Conservation (phyloP, 2,329 filamentous ascomycete species). For the Xylaria sp. region DNA sequence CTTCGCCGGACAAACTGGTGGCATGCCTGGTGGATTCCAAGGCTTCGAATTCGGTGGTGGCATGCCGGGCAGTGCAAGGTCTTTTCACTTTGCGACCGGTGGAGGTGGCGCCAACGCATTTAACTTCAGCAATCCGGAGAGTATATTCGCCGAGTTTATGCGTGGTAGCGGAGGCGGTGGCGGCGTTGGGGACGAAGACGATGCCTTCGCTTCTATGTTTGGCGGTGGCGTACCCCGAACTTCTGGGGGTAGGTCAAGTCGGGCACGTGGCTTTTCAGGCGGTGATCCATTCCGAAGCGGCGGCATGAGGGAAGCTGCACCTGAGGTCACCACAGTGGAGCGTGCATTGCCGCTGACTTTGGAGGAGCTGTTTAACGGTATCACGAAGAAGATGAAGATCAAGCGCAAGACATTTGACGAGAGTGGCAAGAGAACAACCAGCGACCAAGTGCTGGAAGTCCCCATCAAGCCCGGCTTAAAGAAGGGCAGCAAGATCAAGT, state of each 20-base stretch:
- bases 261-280: conserved; percentile 55
- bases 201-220: conserved; percentile 65
- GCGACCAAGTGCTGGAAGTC: conserved; percentile 91
- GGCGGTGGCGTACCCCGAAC: conserved; percentile 56
- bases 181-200: conserved; percentile 54
- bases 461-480: conserved; percentile 96
- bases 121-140: conserved; percentile 83
- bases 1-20: conserved; percentile 63
- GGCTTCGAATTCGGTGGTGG: conserved; percentile 44
- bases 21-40: conserved; percentile 31
- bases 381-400: conserved; percentile 97
- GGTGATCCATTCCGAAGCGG: conserved; percentile 42
- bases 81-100: conserved; percentile 72
- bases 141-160: conserved; percentile 87
- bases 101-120: conserved; percentile 71
- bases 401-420: conserved; percentile 95
- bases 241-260: conserved; percentile 45
- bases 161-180: conserved; percentile 56
- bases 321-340: conserved; percentile 92
- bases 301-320: conserved; percentile 63
- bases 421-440: conserved; percentile 82
- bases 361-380: conserved; percentile 88
- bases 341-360: conserved; percentile 81
- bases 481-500: conserved; percentile 98
- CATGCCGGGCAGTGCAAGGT: conserved; percentile 61